phyloP scores from a whole-genome alignment of 441 rosid species.

The Mallotus japonicus region DNA sequence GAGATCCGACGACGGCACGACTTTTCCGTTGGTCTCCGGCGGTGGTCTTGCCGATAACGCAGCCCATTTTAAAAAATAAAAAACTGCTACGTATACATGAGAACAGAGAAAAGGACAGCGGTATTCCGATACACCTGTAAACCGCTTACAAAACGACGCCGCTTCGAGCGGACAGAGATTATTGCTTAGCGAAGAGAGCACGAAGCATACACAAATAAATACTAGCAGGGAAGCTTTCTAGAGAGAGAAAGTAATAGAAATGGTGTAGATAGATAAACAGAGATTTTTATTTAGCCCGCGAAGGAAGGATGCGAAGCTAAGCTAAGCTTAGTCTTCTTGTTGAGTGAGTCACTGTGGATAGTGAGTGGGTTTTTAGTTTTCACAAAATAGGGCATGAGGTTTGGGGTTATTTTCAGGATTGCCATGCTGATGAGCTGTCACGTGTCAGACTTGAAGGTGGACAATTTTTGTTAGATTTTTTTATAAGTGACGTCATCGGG shows the following conservation, averaged over 20 bases:
- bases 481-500: conserved; percentile 17
- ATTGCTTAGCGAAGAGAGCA: not conserved
- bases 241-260: not conserved
- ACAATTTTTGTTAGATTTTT: not conserved
- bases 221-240: not conserved
- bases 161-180: not conserved
- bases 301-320: conserved; percentile 22
- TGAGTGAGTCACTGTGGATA: conserved; percentile 10
- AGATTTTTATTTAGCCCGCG: conserved; percentile 24
- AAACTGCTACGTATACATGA: conserved; percentile 20
- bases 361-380: not conserved
- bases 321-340: conserved; percentile 6
- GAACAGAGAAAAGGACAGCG: conserved; percentile 8
- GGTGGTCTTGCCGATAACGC: conserved; percentile 47
- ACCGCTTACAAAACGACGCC: conserved; percentile 19
- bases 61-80: conserved; percentile 47
- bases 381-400: not conserved
- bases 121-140: conserved; percentile 16
- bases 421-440: conserved; percentile 18
- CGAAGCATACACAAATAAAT: not conserved
- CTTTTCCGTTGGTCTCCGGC: conserved; percentile 27
- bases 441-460: conserved; percentile 11
- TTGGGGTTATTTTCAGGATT: conserved; percentile 12
- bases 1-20: conserved; percentile 28
- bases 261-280: not conserved